Evolutionary conservation across 306 rosid genomes (phyloP).

Genomic region (Citrullus colocynthis): DNA sequence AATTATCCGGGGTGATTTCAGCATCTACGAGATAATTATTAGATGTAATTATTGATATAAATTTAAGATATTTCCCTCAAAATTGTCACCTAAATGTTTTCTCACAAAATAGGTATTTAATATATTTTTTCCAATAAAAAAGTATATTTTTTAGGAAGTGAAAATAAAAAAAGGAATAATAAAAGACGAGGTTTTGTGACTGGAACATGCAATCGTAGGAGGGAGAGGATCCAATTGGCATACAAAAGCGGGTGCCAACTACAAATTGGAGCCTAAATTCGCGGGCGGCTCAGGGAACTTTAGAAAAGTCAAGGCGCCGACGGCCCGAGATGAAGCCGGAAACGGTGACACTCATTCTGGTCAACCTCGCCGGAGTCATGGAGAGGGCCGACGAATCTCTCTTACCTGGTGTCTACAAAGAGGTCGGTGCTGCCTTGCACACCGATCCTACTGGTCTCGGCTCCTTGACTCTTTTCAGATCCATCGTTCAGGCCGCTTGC

Average conservation of each 20-base stretch:
- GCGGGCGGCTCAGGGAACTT: neutral
- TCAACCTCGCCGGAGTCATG: slow-evolving; percentile 83
- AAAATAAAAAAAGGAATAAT: neutral
- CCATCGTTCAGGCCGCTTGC: slow-evolving; percentile 62
- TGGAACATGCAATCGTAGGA: neutral
- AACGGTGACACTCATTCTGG: slow-evolving; percentile 56
- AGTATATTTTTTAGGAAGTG: neutral
- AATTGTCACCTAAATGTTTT: too few relatives aligned
- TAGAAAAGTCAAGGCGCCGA: neutral
- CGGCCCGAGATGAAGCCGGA: slow-evolving; percentile 39
- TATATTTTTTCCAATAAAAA: neutral
- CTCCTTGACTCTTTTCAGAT: slow-evolving; percentile 62
- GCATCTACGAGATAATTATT: too few relatives aligned
- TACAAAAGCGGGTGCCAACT: neutral
- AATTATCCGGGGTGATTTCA: too few relatives aligned
- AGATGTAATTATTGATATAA: too few relatives aligned
- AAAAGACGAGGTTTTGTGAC: neutral
- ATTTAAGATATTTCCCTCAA: too few relatives aligned
- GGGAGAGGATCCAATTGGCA: neutral
- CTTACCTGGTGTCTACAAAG: slow-evolving; percentile 71
- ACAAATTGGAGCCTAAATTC: neutral
- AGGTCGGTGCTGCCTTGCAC: slow-evolving; percentile 85
- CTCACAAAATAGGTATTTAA: neutral
- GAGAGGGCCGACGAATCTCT: slow-evolving; percentile 86
- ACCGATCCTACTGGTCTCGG: slow-evolving; percentile 84